Evolutionary conservation across 495 filamentous ascomycete species (phyloP), one percentile per base, ranked within the genome.

Genomic region (Aspergillus conjunctus): DNA sequence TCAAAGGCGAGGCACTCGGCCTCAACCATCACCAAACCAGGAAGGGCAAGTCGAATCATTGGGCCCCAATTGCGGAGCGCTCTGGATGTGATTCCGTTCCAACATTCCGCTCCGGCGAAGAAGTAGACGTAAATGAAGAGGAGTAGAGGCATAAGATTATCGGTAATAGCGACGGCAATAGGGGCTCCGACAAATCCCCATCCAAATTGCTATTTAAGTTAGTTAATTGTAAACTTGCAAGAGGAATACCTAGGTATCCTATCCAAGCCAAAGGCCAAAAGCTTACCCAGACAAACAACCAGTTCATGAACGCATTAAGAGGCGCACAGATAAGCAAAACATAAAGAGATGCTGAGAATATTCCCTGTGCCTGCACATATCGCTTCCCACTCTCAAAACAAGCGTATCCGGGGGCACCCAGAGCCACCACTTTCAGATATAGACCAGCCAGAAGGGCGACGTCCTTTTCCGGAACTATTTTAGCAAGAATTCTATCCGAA

Each of bases 1-100:
- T 93, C 91, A 64, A 94, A 93, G 17, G 91, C 91, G 6, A 96
- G 82, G 72, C 86, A 93, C 69, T 97, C 93, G 7, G 93, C 92
- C 70, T 94, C 88, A 1, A 98, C 89, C 91, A 96, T 97, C 44
- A 95, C 73, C 68, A 97, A 84, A 4, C 93, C 93, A 0, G 88
- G 92, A 17, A 96, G 71, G 0, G 92, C 91, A 15, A 97, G 87
- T 53, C 83, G 78, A 66, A 97, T 82, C 92, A 95, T 94, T 1
- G 89, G 90, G 6, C 84, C 82, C 92, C 92, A 97, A 71, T 95
- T 96, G 18, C 78, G 76, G 49, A 94, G 81, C 7, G 89, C 90
- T 22, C 79, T 76, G 52, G 68, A 75, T 1, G 86, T 87, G 59
- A 96, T 85, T 1, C 93, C 93, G 61, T 89, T 88, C 93, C 93